These are phyloP conservation scores for Mortierella sp. DNA, from an alignment of 371 early-diverging fungal genomes.

Conservation along the genomic window DNA sequence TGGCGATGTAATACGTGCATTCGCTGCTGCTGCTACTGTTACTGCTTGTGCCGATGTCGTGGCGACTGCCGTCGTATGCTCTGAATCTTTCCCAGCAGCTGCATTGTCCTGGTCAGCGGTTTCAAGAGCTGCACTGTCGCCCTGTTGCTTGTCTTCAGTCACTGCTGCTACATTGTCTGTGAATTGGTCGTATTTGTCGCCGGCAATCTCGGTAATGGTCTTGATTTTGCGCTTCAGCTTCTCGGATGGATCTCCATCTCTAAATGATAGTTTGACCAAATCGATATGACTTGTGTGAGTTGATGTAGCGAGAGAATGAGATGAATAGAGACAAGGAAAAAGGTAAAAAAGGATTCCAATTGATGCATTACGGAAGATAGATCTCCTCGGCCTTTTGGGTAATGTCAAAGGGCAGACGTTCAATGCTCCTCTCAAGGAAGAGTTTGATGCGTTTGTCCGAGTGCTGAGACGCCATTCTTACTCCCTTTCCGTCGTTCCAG, in stretches of 20 bases:
- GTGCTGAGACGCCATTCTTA: conserved; percentile 30
- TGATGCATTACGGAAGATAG: conserved; percentile 61
- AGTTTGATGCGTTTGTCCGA: conserved; percentile 65
- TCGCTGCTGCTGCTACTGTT: conserved; percentile 12
- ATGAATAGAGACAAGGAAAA: neutral
- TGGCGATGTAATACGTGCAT: conserved; percentile 33
- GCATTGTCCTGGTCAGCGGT: conserved; percentile 19
- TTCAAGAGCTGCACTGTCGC: conserved; percentile 24
- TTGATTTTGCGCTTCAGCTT: conserved; percentile 69
- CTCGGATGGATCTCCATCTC: conserved; percentile 67
- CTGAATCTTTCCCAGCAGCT: conserved; percentile 9
- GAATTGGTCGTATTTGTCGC: conserved; percentile 67
- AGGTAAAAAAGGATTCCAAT: neutral
- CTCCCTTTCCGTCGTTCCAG: neutral
- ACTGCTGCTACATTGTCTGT: conserved; percentile 56
- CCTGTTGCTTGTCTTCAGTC: conserved; percentile 3
- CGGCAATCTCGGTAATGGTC: conserved; percentile 66
- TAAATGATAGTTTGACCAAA: neutral
- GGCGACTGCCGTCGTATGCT: neutral
- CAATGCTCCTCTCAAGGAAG: conserved; percentile 66
- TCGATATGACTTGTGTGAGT: neutral
- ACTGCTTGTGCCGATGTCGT: conserved; percentile 13
- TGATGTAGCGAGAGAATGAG: neutral
- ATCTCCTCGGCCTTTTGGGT: conserved; percentile 69
- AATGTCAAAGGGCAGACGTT: conserved; percentile 65